Evolutionary conservation across 2,329 filamentous ascomycete genomes (phyloP).

Genomic region (Aspergillus candidus): DNA sequence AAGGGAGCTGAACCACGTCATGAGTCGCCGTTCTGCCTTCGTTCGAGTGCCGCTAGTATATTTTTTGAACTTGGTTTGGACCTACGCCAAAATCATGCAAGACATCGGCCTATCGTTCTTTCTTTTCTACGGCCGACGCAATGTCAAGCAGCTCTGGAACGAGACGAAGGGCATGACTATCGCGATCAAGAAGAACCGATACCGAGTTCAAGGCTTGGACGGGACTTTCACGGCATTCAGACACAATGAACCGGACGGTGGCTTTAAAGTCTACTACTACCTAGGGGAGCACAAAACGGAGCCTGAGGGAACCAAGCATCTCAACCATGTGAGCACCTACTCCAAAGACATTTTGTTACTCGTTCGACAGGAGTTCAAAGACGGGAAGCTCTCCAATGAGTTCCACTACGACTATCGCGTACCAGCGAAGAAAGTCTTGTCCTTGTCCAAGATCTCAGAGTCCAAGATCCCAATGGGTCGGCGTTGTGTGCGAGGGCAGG

Average conservation of each 20-base stretch:
- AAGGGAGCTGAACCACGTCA: slow-evolving; percentile 44
- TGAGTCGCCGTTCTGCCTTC: slow-evolving; percentile 29
- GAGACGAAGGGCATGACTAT: slow-evolving; percentile 47
- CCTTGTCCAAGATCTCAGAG: slow-evolving; percentile 18
- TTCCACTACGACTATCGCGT: slow-evolving; percentile 45
- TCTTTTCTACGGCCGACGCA: slow-evolving; percentile 45
- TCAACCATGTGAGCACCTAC: slow-evolving; percentile 46
- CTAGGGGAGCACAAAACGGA: slow-evolving; percentile 40
- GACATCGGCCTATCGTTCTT: slow-evolving; percentile 43
- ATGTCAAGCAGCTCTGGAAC: slow-evolving; percentile 43
- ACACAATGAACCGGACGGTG: slow-evolving; percentile 32
- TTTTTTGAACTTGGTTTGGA: slow-evolving; percentile 45
- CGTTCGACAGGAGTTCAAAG: slow-evolving; percentile 42
- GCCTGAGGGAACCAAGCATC: slow-evolving; percentile 36
- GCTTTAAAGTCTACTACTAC: slow-evolving; percentile 38
- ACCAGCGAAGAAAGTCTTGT: slow-evolving; percentile 21
- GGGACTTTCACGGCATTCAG: slow-evolving; percentile 48
- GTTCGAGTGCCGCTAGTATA: slow-evolving; percentile 35
- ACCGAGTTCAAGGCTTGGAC: slow-evolving; percentile 44
- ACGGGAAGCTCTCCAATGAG: slow-evolving; percentile 39
- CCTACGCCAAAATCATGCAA: slow-evolving; percentile 42
- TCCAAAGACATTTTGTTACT: slow-evolving; percentile 42
- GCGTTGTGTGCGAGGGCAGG: slow-evolving; percentile 42
- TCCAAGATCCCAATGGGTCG: slow-evolving; percentile 42
- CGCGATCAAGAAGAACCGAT: slow-evolving; percentile 41